A percentile compares a stretch with the other conserved stretches of the same genome.
phyloP scores from a whole-genome alignment of 2,329 filamentous ascomycete species.

The Fusarium pilosicola region DNA sequence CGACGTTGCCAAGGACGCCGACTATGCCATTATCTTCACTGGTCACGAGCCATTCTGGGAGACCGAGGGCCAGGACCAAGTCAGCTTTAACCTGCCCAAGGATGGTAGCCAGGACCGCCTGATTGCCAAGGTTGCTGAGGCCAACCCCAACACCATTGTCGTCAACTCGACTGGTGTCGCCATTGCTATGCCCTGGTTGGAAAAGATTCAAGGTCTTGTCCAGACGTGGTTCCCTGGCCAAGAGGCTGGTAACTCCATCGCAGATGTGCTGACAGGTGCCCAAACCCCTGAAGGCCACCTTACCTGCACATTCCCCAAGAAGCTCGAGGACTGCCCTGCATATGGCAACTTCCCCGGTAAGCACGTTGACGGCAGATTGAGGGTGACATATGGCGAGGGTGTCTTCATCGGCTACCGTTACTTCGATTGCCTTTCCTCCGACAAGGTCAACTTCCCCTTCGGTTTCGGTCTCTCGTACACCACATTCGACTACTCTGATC shows the following conservation, averaged over 20 bases:
- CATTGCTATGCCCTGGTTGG: slow-evolving; percentile 67
- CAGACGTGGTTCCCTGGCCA: slow-evolving; percentile 77
- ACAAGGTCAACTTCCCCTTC: slow-evolving; percentile 72
- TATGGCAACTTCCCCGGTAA: slow-evolving; percentile 70
- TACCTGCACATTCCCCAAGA: slow-evolving; percentile 69
- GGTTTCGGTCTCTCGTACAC: slow-evolving; percentile 61
- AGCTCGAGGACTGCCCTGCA: slow-evolving; percentile 70
- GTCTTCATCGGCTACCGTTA: slow-evolving; percentile 76
- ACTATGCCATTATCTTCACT: slow-evolving; percentile 65
- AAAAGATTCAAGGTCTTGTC: slow-evolving; percentile 66
- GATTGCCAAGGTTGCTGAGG: slow-evolving; percentile 64
- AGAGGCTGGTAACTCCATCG: slow-evolving; percentile 74
- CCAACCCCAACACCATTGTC: slow-evolving; percentile 68
- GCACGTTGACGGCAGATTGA: slow-evolving; percentile 55
- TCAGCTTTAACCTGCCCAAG: slow-evolving; percentile 75
- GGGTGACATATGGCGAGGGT: slow-evolving; percentile 74
- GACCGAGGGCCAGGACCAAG: slow-evolving; percentile 72
- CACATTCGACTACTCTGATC: slow-evolving; percentile 68
- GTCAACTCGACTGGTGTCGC: slow-evolving; percentile 74
- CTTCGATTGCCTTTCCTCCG: slow-evolving; percentile 68
- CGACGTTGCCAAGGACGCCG: slow-evolving; percentile 65
- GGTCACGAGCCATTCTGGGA: slow-evolving; percentile 65
- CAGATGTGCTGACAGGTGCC: slow-evolving; percentile 72
- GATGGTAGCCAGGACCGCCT: slow-evolving; percentile 68
- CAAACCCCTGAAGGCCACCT: slow-evolving; percentile 73